Evolutionary conservation across 2,329 filamentous ascomycete species (phyloP), one percentile per base, ranked within the genome.

Genomic region (Colletotrichum chlorophyti): DNA sequence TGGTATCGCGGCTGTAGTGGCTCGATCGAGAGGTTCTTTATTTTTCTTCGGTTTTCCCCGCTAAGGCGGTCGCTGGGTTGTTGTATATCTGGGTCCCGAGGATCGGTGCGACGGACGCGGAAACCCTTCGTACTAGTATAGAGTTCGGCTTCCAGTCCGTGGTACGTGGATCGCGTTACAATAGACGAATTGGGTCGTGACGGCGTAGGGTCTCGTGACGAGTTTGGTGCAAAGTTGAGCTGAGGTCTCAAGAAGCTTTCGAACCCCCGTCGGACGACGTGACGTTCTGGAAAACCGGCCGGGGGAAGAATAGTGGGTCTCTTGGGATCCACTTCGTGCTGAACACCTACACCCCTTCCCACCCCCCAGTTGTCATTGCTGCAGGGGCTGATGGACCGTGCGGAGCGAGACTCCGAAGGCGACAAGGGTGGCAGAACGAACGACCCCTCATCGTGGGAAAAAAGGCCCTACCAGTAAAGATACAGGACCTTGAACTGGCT

Each of bases 231-330:
- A 40, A 40, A 49, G 43, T 35, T 32, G 49, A 41, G 48, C 15
- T 53, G 49, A 31, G 41, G 54, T 58, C 35, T 40, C 9, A 58
- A 53, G 34, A 58, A 53, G 49, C 35, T 54, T n/a, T 45, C 12
- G 23, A 29, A n/a, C n/a, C 34, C 46, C 32, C n/a, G 23, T 27
- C 32, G 24, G 23, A n/a, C 4, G 21, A 37, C 32, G 32, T 38
- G 34, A 59, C 51, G 32, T 54, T 48, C 51, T 41, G 46, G 43
- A 38, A 58, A 40, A 48, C 8, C 35, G 55, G 15, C 21, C 24
- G 37, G 51, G 24, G 42, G 24, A 12, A 26, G 17, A 17, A 14
- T 19, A 34, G 31, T 59, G 55, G 55, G 31, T 7, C 24, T 15
- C 5, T 11, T 21, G 9, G 23, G 37, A 10, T 48, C 54, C 27